Conservation (phyloP, 257 asterid species). For the Gynochthodes officinalis region DNA sequence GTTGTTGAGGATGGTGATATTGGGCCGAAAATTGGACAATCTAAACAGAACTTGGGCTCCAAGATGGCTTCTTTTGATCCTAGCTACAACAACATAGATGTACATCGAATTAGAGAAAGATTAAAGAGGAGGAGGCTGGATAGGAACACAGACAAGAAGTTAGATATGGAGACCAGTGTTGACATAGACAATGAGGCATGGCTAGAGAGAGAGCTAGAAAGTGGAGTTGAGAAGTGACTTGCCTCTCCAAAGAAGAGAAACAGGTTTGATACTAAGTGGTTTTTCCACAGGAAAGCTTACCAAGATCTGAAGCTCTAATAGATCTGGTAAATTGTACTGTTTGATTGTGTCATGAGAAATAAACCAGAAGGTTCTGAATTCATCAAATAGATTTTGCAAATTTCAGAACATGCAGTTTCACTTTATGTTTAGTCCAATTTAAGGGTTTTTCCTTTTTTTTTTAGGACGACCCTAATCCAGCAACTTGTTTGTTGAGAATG, state of each 20-base stretch:
- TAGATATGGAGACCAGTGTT: constrained; percentile 10
- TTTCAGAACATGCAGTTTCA: neutral
- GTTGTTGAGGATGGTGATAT: constrained; percentile 41
- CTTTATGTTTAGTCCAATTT: neutral
- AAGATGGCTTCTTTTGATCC: constrained; percentile 25
- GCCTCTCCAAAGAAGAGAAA: constrained; percentile 9
- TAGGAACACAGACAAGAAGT: constrained; percentile 15
- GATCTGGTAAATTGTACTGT: neutral
- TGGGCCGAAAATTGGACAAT: constrained; percentile 28
- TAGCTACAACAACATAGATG: constrained; percentile 28
- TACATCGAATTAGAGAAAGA: constrained; percentile 41
- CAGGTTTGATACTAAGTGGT: neutral
- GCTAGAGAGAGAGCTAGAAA: constrained; percentile 60
- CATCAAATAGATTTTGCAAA: neutral
- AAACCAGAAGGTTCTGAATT: neutral
- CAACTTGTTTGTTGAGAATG: neutral
- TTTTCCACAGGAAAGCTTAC: neutral
- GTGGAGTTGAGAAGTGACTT: constrained; percentile 13
- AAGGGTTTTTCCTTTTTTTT: neutral
- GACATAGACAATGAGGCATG: constrained; percentile 43
- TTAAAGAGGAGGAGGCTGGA: constrained; percentile 38
- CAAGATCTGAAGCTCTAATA: neutral
- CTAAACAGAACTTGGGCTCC: constrained; percentile 22
- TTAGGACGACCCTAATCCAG: neutral
- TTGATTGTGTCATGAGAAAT: neutral